Base-by-base conservation (phyloP, 495 filamentous ascomycete genomes). In the Aspergillus taichungensis region DNA sequence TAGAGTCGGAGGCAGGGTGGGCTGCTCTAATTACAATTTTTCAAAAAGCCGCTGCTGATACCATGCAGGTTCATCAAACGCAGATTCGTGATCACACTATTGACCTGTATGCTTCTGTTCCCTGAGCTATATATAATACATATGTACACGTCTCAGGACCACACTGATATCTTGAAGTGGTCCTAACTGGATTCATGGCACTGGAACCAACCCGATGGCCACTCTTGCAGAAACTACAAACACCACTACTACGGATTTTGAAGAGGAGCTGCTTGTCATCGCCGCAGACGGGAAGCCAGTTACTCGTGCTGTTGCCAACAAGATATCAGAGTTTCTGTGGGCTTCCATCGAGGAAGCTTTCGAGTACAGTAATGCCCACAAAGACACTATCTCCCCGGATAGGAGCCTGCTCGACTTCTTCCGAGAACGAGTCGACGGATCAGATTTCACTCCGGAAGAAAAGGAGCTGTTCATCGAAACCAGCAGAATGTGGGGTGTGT, bases 161-260 rank as follows among this genome's bases (percentile, higher is more conserved):
- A n/a, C 30, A 29, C 43, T 57, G 45, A 54, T 30, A 6, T 45
- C 28, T 47, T 10, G 12, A 32, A 84, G 87, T 13, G 91, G 91
- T 6, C 83, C 91, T 6, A 97, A 96, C 57, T 96, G 91, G 91
- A 94, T 95, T 24, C 91, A 97, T 61, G 92, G 92, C 31, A 84
- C 85, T 0, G 74, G 81, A 1, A 65, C 84, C 39, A 98, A 95
- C 57, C 90, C 92, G 5, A 90, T 98, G 34, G 62, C 85, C 42
- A 75, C 84, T 30, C 72, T 98, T 29, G 88, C 87, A 10, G 73
- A 77, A 49, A 64, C 79, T 54, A 88, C 84, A 0, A 62, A 74
- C 3, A 88, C 86, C 0, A 49, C 62, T 1, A 66, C 78, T 10
- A 73, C 81, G 45, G 70, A 69, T 42, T 66, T 68, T 34, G 78